These are phyloP conservation scores for Eragrostis nindensis DNA, from an alignment of 176 grass and related monocot species.

Conservation along the genomic window DNA sequence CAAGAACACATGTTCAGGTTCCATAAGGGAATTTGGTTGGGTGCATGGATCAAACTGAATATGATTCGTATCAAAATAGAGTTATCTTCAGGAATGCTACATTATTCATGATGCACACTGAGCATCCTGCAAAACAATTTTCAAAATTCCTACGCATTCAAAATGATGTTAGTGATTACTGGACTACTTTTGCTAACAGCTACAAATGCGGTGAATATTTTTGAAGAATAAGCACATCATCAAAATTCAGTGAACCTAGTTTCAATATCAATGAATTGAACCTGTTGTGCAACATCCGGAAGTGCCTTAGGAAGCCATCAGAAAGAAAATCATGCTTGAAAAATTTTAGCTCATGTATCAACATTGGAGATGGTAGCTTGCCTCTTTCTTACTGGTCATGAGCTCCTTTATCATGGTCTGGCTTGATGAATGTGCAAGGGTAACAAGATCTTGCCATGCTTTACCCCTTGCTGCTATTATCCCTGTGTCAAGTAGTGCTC, in stretches of 20 bases:
- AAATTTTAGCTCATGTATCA: conserved; percentile 41
- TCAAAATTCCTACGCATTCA: neutral
- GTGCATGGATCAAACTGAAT: conserved; percentile 8
- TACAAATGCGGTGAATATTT: neutral
- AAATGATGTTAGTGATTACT: neutral
- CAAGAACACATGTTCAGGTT: conserved; percentile 3
- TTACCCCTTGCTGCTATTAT: conserved; percentile 85
- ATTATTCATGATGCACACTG: conserved; percentile 15
- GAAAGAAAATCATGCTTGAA: conserved; percentile 10
- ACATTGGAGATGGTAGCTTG: conserved; percentile 63
- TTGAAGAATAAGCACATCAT: neutral
- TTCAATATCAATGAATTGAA: neutral
- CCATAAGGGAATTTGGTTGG: neutral
- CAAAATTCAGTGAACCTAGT: neutral
- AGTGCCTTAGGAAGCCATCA: neutral
- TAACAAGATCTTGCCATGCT: conserved; percentile 81
- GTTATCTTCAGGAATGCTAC: neutral
- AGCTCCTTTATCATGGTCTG: conserved; percentile 62
- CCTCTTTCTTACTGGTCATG: conserved; percentile 76
- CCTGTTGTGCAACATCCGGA: conserved; percentile 7
- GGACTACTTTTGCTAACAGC: neutral
- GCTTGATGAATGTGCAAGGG: conserved; percentile 66
- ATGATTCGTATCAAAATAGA: neutral
- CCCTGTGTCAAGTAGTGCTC: conserved; percentile 84
- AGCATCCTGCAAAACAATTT: neutral